These are phyloP conservation scores for Colletotrichum echinochloae DNA, from an alignment of 2,329 filamentous ascomycete genomes.

Conservation along the genomic window DNA sequence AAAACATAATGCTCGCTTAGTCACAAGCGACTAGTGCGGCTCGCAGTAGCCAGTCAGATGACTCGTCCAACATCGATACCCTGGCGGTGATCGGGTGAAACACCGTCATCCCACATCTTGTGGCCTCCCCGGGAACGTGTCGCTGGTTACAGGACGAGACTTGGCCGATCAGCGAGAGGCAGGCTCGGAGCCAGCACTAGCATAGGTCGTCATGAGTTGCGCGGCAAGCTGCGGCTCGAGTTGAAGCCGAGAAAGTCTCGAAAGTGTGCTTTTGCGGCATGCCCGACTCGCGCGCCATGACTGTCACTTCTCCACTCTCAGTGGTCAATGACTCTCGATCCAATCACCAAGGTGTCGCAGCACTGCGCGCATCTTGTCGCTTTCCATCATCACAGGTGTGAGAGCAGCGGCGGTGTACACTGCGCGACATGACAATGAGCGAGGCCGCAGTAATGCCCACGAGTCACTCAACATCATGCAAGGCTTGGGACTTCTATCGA, in stretches of 20 bases:
- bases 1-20: neutral
- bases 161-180: neutral
- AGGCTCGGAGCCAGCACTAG: neutral
- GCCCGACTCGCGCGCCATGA: conserved; percentile 9
- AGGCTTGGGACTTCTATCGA: too few relatives aligned
- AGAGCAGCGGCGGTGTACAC: neutral
- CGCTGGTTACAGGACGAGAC: neutral
- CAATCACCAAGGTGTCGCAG: conserved; percentile 15
- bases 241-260: neutral
- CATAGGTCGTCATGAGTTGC: neutral
- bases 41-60: conserved; percentile 16
- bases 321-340: conserved; percentile 21
- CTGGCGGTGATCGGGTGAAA: conserved; percentile 10
- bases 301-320: conserved; percentile 36
- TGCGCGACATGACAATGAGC: neutral
- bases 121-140: neutral
- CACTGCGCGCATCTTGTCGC: neutral
- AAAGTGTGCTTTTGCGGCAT: conserved; percentile 3
- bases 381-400: neutral
- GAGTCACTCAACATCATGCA: neutral
- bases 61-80: conserved; percentile 25
- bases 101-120: neutral
- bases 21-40: conserved; percentile 14
- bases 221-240: conserved; percentile 9
- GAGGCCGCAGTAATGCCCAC: neutral